Conservation (phyloP, 2,329 filamentous ascomycete genomes). For the Arthrocladium fulminans region DNA sequence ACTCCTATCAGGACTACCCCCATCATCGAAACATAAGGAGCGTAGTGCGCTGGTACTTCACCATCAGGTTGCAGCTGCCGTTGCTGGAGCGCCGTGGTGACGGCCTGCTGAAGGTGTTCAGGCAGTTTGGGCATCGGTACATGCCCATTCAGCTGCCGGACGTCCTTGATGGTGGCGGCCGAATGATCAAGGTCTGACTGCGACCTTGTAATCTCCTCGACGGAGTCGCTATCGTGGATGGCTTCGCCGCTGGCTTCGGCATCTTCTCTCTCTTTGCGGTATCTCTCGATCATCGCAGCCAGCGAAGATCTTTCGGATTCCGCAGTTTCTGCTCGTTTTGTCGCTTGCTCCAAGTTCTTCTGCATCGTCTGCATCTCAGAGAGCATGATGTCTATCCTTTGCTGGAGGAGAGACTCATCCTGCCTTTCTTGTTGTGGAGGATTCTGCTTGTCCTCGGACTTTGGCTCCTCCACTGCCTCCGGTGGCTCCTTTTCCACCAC, state of each 20-base stretch:
- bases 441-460: conserved; percentile 13
- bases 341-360: conserved; percentile 69
- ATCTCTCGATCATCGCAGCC: conserved; percentile 77
- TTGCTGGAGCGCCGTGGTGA: conserved; percentile 33
- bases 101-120: conserved; percentile 27
- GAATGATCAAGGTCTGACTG: conserved; percentile 6
- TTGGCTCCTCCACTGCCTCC: conserved; percentile 15
- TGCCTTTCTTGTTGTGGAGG: background rate
- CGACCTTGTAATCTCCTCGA: conserved; percentile 21
- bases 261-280: conserved; percentile 59
- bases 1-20: conserved; percentile 74
- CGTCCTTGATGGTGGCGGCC: conserved; percentile 13
- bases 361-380: conserved; percentile 73
- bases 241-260: conserved; percentile 34
- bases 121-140: conserved; percentile 41
- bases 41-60: conserved; percentile 43
- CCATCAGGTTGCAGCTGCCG: conserved; percentile 34
- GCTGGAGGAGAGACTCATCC: conserved; percentile 45
- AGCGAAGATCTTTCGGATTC: conserved; percentile 71
- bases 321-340: conserved; percentile 66
- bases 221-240: conserved; percentile 31
- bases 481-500: conserved; percentile 27
- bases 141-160: conserved; percentile 31
- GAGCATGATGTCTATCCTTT: conserved; percentile 66
- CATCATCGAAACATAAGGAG: conserved; percentile 73